phyloP scores from a whole-genome alignment of 441 rosid species.

The Adansonia madagascariensis region DNA sequence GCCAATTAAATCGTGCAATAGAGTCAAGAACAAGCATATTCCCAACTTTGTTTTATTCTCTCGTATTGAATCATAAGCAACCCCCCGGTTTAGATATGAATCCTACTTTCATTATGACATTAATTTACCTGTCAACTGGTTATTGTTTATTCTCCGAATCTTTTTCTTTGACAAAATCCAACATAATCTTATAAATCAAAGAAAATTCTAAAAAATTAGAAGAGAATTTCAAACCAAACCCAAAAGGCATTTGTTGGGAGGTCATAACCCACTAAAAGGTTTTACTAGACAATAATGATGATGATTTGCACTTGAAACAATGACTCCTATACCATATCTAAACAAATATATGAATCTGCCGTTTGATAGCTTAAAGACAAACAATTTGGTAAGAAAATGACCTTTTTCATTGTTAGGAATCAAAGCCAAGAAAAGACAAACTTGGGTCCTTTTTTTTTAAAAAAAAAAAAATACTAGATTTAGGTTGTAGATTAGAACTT shows the following conservation, averaged over 20 bases:
- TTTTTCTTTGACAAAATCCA: slow-evolving; percentile 1
- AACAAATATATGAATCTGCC: slow-evolving; percentile 4
- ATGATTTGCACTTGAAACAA: slow-evolving; percentile 16
- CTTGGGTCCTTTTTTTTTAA: background rate
- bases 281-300: background rate
- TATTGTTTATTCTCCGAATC: background rate
- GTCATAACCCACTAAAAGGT: background rate
- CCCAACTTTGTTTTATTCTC: background rate
- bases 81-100: background rate
- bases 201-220: background rate
- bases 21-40: background rate
- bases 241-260: background rate
- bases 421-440: slow-evolving; percentile 26
- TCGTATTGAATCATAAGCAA: background rate
- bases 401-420: slow-evolving; percentile 22
- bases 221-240: background rate
- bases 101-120: background rate
- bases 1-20: background rate
- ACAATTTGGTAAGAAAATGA: slow-evolving; percentile 32
- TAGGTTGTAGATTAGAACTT: too few species aligned
- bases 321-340: slow-evolving; percentile 6
- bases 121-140: background rate
- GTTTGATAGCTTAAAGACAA: slow-evolving; percentile 9
- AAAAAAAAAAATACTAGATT: too few species aligned
- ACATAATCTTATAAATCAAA: background rate